Conservation (phyloP, 352 stramenopile species). For the Globisporangium okanoganense region DNA sequence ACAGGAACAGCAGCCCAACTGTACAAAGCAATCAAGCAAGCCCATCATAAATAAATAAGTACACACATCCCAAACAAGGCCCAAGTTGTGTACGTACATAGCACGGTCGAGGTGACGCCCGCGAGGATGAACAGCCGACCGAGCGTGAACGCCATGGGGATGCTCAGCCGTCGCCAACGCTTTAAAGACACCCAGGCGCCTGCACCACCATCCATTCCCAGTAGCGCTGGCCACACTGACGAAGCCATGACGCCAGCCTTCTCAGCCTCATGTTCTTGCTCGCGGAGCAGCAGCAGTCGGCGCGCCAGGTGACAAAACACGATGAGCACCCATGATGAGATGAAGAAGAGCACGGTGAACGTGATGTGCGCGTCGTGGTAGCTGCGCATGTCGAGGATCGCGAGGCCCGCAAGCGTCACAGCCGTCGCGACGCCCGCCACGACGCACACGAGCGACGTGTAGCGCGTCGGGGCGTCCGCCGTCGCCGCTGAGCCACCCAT, state of each 20-base stretch:
- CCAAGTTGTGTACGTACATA: constrained; percentile 49
- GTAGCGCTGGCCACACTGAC: neutral
- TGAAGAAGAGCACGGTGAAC: constrained; percentile 78
- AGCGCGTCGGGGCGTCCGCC: neutral
- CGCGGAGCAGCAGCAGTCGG: constrained; percentile 29
- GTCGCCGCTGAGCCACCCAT: constrained; percentile 30
- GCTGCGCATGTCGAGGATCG: constrained; percentile 71
- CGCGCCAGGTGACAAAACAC: constrained; percentile 49
- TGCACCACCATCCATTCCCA: neutral
- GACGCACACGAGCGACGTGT: constrained; percentile 22
- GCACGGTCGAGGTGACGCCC: constrained; percentile 49
- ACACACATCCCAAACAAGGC: neutral
- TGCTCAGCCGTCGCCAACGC: constrained; percentile 50
- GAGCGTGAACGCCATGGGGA: constrained; percentile 45
- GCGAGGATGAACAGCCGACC: constrained; percentile 40
- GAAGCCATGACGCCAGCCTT: neutral
- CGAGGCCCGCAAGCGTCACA: constrained; percentile 57
- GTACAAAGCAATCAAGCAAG: neutral
- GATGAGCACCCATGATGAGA: constrained; percentile 65
- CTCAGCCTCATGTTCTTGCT: constrained; percentile 20
- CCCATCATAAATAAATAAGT: neutral
- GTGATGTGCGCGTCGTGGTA: constrained; percentile 68
- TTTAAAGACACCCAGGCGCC: constrained; percentile 33
- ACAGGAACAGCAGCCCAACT: constrained; percentile 79
- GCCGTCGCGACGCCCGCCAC: constrained; percentile 27